phyloP scores from a whole-genome alignment of 2,329 filamentous ascomycete genomes.

The Penicillium sclerotiorum region DNA sequence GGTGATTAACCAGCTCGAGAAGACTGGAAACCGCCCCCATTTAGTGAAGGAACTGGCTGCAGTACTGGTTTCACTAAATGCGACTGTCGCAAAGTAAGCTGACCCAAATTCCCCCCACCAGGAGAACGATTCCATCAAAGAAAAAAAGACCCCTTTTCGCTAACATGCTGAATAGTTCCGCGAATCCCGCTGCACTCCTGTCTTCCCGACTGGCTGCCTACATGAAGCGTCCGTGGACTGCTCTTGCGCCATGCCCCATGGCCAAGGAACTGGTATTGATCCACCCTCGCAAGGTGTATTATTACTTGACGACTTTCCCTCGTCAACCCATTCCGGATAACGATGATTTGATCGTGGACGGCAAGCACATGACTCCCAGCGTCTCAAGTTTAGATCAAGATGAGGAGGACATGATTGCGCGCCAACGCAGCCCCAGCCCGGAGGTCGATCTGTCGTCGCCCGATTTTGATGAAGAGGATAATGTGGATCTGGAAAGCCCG shows the following conservation, averaged over 20 bases:
- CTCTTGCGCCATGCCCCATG: constrained; percentile 78
- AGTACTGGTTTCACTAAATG: constrained; percentile 73
- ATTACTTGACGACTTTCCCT: constrained; percentile 87
- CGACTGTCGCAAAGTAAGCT: constrained; percentile 86
- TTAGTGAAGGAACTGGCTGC: constrained; percentile 90
- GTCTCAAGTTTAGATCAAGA: constrained; percentile 77
- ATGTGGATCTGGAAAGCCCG: constrained; percentile 58
- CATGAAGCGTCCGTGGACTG: constrained; percentile 83
- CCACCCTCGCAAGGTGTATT: constrained; percentile 93
- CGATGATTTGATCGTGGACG: constrained; percentile 55
- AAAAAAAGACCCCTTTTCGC: constrained; percentile 13
- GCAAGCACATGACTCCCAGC: constrained; percentile 77
- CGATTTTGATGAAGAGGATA: constrained; percentile 72
- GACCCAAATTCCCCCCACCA: constrained; percentile 2
- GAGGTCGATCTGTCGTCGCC: constrained; percentile 89
- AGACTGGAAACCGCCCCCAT: constrained; percentile 88
- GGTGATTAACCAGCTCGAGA: constrained; percentile 84
- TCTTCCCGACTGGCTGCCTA: constrained; percentile 89
- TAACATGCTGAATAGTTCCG: constrained; percentile 65
- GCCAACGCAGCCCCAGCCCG: constrained; percentile 77
- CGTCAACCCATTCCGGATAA: constrained; percentile 78
- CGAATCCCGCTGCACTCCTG: constrained; percentile 92
- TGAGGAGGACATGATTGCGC: constrained; percentile 62
- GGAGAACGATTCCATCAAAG: too few relatives aligned
- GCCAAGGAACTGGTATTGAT: constrained; percentile 91